Evolutionary conservation across 495 filamentous ascomycete species (phyloP).

Genomic region (Penicillium lagena): DNA sequence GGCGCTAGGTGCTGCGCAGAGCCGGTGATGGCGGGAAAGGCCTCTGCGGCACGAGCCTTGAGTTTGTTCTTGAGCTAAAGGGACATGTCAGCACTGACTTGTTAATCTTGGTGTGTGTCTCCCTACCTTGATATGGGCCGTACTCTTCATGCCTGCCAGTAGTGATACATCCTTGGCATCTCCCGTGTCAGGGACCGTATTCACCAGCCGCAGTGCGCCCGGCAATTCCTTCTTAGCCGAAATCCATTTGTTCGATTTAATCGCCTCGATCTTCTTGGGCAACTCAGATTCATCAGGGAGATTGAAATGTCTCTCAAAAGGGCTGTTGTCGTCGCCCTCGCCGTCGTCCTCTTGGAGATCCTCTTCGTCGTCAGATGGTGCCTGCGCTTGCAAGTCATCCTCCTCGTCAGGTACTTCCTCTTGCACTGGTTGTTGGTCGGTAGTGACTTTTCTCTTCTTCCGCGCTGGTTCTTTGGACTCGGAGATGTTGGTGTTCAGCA

Average conservation of each 20-base stretch:
- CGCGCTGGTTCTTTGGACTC: slow-evolving; percentile 49
- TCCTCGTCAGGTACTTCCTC: slow-evolving; percentile 10
- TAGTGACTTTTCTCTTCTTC: slow-evolving; percentile 64
- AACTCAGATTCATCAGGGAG: slow-evolving; percentile 52
- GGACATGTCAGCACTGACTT: background rate
- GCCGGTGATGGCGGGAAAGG: slow-evolving; percentile 27
- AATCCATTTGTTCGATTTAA: slow-evolving; percentile 52
- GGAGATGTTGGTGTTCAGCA: slow-evolving; percentile 37
- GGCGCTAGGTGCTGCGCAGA: slow-evolving; percentile 29
- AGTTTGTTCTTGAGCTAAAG: slow-evolving; percentile 42
- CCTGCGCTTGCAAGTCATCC: slow-evolving; percentile 29
- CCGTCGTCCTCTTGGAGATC: slow-evolving; percentile 20
- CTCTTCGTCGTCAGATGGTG: slow-evolving; percentile 40
- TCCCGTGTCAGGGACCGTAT: slow-evolving; percentile 31
- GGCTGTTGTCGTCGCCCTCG: slow-evolving; percentile 48
- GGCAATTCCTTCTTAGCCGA: slow-evolving; percentile 27
- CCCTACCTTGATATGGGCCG: slow-evolving; percentile 29
- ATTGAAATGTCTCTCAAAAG: slow-evolving; percentile 76
- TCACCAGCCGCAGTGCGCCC: slow-evolving; percentile 40
- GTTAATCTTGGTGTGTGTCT: background rate
- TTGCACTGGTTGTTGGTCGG: slow-evolving; percentile 6
- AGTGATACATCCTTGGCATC: slow-evolving; percentile 12
- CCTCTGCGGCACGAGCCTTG: slow-evolving; percentile 23
- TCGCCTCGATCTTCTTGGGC: slow-evolving; percentile 44
- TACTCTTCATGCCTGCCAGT: slow-evolving; percentile 31